Conservation (phyloP, 352 stramenopile genomes). For the Pythium dissimile region DNA sequence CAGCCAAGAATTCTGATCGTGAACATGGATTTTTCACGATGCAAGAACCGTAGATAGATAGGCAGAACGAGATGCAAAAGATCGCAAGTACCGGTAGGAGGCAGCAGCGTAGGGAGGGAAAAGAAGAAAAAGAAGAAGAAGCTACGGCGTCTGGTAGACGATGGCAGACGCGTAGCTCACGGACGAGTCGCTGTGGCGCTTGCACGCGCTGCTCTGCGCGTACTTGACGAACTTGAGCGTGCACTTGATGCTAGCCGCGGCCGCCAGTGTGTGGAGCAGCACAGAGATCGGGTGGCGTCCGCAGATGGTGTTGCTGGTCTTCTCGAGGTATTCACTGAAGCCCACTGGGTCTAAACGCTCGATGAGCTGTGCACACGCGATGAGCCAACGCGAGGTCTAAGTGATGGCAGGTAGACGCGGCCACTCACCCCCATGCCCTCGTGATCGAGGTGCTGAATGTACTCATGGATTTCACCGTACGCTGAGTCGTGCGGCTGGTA, state of each 20-base stretch:
- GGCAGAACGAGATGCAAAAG: too few relatives aligned
- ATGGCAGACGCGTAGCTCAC: constrained; percentile 95
- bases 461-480: constrained; percentile 92
- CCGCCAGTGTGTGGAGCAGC: constrained; percentile 58
- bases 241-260: constrained; percentile 54
- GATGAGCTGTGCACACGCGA: constrained; percentile 62
- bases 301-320: constrained; percentile 97
- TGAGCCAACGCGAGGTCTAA: too few relatives aligned
- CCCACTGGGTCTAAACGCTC: constrained; percentile 86
- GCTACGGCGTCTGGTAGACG: constrained; percentile 58
- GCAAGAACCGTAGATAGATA: too few relatives aligned
- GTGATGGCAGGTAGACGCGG: too few relatives aligned
- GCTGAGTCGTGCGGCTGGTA: constrained; percentile 86
- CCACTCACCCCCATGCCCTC: constrained; percentile 68
- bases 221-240: constrained; percentile 93
- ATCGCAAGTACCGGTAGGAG: too few relatives aligned
- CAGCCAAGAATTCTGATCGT: too few relatives aligned
- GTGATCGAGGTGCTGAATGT: constrained; percentile 94
- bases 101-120: too few relatives aligned
- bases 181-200: constrained; percentile 84
- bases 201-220: constrained; percentile 88
- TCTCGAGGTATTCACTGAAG: constrained; percentile 93
- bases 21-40: too few relatives aligned
- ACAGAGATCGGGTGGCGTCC: constrained; percentile 93
- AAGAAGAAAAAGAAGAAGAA: too few relatives aligned